Base-by-base conservation (phyloP, 2,329 filamentous ascomycete genomes). In the Diaporthe vaccinii region DNA sequence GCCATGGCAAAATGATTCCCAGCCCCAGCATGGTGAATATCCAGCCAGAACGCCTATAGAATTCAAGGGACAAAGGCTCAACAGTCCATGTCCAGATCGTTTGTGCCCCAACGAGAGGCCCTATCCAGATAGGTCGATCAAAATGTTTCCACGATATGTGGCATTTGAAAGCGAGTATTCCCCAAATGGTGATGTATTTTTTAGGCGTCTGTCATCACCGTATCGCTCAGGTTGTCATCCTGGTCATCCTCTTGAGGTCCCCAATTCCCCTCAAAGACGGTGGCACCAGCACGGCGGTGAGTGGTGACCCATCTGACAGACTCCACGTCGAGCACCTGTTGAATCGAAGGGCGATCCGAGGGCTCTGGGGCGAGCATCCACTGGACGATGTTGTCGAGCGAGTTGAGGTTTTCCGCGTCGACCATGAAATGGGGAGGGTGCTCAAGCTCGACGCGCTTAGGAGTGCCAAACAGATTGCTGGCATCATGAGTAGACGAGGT, bases 261-360 rank as follows among this genome's bases (percentile, higher is more conserved):
- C 94, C 96, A 99, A 82, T 95, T 97, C 77, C 97, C 97, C 85
- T 99, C 97, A 80, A 94, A 99, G 72, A 99, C 92, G 0, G 95
- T 98, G n/a, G 97, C 97, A 59, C 95, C 94, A 15, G 95, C 94
- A 73, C 93, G 92, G 73, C 95, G 92, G 77, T 95, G 92, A 69
- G 88, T 86, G 73, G 92, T 90, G 44, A 97, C 93, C 94, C 97
- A 99, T 76, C 89, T 90, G 71, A 98, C 89, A 34, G 95, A 95
- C 67, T 92, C 91, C 1, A 92, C 90, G 61, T 90, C 85, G 62
- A 98, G 89, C 15, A 99, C 85, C 77, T 97, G 90, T 71, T 93
- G 89, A 34, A 95, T 90, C 1, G 89, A 90, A 6, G 96, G 97
- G 72, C 97, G 93, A 68, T 92, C 87, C 17, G 86, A 84, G 0